A percentile compares a stretch with the other conserved stretches of the same genome.
Conservation (phyloP, 192 early-diverging fungal genomes). For the Borealophlyctis nickersoniae region DNA sequence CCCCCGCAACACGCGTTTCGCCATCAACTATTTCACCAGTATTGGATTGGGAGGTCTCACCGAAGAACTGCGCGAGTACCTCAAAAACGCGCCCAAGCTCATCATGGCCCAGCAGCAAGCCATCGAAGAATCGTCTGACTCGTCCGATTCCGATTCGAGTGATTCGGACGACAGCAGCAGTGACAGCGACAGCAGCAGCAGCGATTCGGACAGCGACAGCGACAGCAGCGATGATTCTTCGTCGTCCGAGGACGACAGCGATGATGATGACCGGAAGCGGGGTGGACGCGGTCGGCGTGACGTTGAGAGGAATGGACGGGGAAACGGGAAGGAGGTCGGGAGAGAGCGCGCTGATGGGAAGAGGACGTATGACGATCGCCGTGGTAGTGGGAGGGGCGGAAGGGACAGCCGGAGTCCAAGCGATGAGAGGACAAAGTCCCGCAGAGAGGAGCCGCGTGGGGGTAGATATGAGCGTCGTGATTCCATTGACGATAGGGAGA, state of each 20-base stretch:
- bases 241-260: background rate
- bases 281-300: background rate
- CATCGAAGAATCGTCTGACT: conserved; percentile 29
- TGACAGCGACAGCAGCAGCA: conserved; percentile 19
- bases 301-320: background rate
- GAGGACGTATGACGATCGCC: background rate
- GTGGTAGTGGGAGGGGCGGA: too few relatives aligned
- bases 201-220: conserved; percentile 36
- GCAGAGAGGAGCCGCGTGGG: background rate
- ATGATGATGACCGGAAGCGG: background rate
- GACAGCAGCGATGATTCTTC: conserved; percentile 15
- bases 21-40: conserved; percentile 96
- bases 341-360: background rate
- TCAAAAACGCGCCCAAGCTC: conserved; percentile 68
- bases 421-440: background rate
- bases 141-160: conserved; percentile 5
- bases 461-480: background rate
- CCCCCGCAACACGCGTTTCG: conserved; percentile 85
- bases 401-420: background rate
- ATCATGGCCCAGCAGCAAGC: conserved; percentile 64
- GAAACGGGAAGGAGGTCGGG: background rate
- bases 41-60: conserved; percentile 91
- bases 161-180: conserved; percentile 18
- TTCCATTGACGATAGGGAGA: background rate
- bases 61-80: conserved; percentile 85